Conservation (phyloP, 495 filamentous ascomycete genomes). For the Diplogelasinospora grovesii region DNA sequence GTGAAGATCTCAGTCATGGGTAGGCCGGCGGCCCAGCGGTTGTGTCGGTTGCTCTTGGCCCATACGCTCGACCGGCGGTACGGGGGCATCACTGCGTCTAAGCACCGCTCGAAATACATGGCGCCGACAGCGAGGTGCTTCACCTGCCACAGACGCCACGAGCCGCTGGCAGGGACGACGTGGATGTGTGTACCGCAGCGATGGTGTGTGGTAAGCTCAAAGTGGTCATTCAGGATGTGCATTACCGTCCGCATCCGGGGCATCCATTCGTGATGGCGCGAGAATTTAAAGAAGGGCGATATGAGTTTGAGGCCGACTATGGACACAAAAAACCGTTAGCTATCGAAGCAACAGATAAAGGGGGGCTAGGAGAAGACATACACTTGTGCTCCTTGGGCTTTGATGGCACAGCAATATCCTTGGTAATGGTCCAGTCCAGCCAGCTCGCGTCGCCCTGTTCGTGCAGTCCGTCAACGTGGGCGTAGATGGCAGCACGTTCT, state of each 20-base stretch:
- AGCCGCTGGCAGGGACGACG: slow-evolving; percentile 15
- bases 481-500: slow-evolving; percentile 8
- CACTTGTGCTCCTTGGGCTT: slow-evolving; percentile 17
- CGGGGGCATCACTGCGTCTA: slow-evolving; percentile 23
- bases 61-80: slow-evolving; percentile 19
- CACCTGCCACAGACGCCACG: slow-evolving; percentile 15
- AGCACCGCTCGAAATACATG: slow-evolving; percentile 26
- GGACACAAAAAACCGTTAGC: no score
- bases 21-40: slow-evolving; percentile 11
- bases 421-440: slow-evolving; percentile 19
- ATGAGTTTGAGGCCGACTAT: slow-evolving; percentile 22
- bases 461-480: slow-evolving; percentile 8
- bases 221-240: slow-evolving; percentile 17
- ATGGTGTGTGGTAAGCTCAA: slow-evolving; percentile 21
- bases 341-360: no score
- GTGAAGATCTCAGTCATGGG: slow-evolving; percentile 14
- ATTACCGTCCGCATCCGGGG: slow-evolving; percentile 12
- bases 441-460: neutral
- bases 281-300: slow-evolving; percentile 23
- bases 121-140: slow-evolving; percentile 19
- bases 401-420: slow-evolving; percentile 15
- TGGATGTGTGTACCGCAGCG: slow-evolving; percentile 24
- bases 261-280: slow-evolving; percentile 13
- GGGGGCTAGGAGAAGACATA: no score
- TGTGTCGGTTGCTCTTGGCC: slow-evolving; percentile 27